phyloP scores from a whole-genome alignment of 805 yeast genomes.

The Hanseniaspora osmophila region DNA sequence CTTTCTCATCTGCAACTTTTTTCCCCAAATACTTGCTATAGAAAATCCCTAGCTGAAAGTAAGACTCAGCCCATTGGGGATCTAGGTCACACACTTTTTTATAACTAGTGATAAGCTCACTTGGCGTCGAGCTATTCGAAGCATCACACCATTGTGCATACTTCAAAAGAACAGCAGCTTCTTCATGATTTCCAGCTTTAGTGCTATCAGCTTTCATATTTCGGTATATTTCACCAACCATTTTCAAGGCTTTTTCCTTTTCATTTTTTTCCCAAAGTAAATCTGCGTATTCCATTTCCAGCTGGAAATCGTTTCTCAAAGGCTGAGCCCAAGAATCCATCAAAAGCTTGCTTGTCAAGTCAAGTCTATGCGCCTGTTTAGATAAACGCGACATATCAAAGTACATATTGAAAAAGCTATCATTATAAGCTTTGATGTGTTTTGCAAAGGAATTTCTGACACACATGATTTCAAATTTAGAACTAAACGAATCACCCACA shows the following conservation, averaged over 20 bases:
- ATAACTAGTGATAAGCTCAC: constrained; percentile 58
- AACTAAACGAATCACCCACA: constrained; percentile 39
- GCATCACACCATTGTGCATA: constrained; percentile 81
- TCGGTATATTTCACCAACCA: constrained; percentile 28
- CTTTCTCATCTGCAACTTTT: constrained; percentile 29
- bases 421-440: constrained; percentile 8
- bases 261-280: constrained; percentile 85
- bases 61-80: constrained; percentile 60
- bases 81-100: constrained; percentile 40
- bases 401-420: constrained; percentile 36
- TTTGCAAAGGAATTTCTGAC: constrained; percentile 38
- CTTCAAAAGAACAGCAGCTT: constrained; percentile 42
- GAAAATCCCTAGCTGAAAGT: constrained; percentile 67
- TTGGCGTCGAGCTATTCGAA: constrained; percentile 71
- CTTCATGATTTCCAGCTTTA: constrained; percentile 13
- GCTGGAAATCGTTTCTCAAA: constrained; percentile 23
- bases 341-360: constrained; percentile 55
- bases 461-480: constrained; percentile 45
- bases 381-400: constrained; percentile 50
- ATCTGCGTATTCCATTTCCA: constrained; percentile 65
- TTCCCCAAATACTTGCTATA: constrained; percentile 65
- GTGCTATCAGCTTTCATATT: constrained; percentile 8
- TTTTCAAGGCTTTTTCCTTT: constrained; percentile 66
- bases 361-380: constrained; percentile 52
- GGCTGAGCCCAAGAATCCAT: constrained; percentile 34